Evolutionary conservation across 345 rosid genomes (phyloP).

Genomic region (Alliaria petiolata): DNA sequence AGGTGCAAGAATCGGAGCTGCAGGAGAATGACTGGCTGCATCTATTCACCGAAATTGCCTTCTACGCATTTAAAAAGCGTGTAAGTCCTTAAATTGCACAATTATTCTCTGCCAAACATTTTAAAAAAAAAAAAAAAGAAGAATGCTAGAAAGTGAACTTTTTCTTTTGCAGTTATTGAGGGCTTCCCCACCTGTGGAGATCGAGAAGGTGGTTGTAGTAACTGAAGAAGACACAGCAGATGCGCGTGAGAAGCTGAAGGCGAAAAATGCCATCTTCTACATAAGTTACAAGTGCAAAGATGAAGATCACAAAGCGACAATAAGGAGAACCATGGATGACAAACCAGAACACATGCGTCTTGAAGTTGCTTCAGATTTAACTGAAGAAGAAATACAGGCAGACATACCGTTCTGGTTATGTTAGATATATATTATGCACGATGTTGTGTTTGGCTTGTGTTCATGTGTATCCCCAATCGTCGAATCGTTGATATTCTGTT

Average conservation of each 20-base stretch:
- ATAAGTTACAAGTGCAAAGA: constrained; percentile 10
- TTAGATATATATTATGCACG: no score
- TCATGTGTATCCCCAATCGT: no score
- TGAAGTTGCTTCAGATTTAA: not conserved
- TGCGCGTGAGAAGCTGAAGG: not conserved
- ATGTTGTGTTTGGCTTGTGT: no score
- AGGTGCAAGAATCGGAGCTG: constrained; percentile 5
- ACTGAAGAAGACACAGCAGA: constrained; percentile 6
- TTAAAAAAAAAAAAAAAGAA: not conserved
- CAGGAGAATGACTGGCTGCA: constrained; percentile 11
- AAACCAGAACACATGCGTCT: constrained; percentile 3
- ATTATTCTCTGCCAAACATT: not conserved
- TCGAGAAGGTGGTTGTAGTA: not conserved
- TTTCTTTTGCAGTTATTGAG: not conserved
- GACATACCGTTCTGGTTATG: no score
- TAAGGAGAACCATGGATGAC: constrained; percentile 23
- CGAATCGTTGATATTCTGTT: no score
- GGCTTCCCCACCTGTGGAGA: constrained; percentile 4
- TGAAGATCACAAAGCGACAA: not conserved
- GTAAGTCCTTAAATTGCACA: constrained; percentile 11
- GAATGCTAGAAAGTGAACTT: not conserved
- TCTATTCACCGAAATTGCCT: not conserved
- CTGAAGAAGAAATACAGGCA: not conserved
- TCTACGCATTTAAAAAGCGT: not conserved
- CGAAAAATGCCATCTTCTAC: not conserved